phyloP scores from a whole-genome alignment of 1,139 yeast species.

The Debaryomyces robertsiae region DNA sequence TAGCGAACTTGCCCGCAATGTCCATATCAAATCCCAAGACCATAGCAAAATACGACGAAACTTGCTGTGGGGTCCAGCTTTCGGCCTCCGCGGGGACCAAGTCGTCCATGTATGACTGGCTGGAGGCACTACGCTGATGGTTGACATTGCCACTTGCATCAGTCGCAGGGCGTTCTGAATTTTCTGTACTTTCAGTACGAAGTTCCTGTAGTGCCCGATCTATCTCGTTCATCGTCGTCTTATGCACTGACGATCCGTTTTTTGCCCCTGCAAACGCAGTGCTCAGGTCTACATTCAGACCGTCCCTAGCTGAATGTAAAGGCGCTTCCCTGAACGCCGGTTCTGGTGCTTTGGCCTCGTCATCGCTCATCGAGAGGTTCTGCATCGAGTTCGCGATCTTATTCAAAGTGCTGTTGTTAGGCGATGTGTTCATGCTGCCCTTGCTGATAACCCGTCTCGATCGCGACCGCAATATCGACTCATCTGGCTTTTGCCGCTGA shows the following conservation, averaged over 20 bases:
- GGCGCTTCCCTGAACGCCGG: constrained; percentile 8
- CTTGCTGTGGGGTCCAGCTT: constrained; percentile 88
- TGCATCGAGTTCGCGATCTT: constrained; percentile 23
- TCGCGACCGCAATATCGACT: constrained; percentile 54
- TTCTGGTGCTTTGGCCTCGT: constrained; percentile 1
- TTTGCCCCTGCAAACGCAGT: neutral
- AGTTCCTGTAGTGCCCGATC: constrained; percentile 83
- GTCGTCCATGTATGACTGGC: constrained; percentile 32
- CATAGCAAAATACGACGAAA: constrained; percentile 68
- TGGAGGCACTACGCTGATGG: constrained; percentile 22
- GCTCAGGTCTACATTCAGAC: neutral
- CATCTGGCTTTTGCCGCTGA: constrained; percentile 22
- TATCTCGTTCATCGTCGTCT: constrained; percentile 71
- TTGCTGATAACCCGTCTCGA: constrained; percentile 51
- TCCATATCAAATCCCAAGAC: constrained; percentile 71
- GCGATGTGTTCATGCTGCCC: constrained; percentile 15
- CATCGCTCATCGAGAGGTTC: constrained; percentile 13
- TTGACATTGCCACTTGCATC: neutral
- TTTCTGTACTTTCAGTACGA: constrained; percentile 32
- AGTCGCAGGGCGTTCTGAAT: neutral
- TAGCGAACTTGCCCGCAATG: constrained; percentile 75
- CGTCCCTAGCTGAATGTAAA: constrained; percentile 1
- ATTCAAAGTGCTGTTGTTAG: constrained; percentile 16
- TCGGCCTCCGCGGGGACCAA: constrained; percentile 54
- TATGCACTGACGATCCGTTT: constrained; percentile 35